These are phyloP conservation scores for Lophiostoma macrostomum DNA, from an alignment of 495 filamentous ascomycete species.

Conservation along the genomic window DNA sequence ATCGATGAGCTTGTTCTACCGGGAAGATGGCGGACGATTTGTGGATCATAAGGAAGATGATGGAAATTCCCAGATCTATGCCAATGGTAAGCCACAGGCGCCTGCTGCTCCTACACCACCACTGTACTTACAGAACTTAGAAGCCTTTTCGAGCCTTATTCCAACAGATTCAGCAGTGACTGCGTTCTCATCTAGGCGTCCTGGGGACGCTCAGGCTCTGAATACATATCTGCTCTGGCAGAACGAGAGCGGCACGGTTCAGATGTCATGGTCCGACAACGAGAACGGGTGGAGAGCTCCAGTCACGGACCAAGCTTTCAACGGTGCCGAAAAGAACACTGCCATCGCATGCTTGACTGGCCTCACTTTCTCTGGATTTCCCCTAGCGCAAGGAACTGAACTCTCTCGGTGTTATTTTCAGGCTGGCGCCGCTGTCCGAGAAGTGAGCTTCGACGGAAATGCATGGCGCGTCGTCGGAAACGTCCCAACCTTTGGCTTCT, in stretches of 20 bases:
- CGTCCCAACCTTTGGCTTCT: conserved; percentile 5
- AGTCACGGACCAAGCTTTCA: conserved; percentile 14
- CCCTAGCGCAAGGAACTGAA: conserved; percentile 1
- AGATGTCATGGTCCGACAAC: conserved; percentile 22
- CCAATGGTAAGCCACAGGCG: conserved; percentile 2
- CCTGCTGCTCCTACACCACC: neutral
- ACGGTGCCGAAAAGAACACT: conserved; percentile 21
- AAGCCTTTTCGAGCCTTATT: conserved; percentile 12
- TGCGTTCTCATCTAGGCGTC: conserved; percentile 16
- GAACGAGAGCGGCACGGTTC: conserved; percentile 10
- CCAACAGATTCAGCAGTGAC: conserved; percentile 14
- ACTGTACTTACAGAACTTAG: neutral
- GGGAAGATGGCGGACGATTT: conserved; percentile 9
- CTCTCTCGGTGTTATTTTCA: conserved; percentile 29
- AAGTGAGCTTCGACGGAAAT: conserved; percentile 23
- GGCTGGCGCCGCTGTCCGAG: conserved; percentile 10
- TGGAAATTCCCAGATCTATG: neutral
- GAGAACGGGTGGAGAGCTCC: conserved; percentile 24
- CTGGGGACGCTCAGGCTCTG: neutral
- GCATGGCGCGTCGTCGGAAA: conserved; percentile 20
- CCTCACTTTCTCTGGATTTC: conserved; percentile 13
- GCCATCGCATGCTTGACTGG: conserved; percentile 19
- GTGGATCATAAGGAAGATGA: conserved; percentile 9
- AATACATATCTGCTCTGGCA: conserved; percentile 26
- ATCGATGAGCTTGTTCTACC: conserved; percentile 11